These are phyloP conservation scores for Dryadomyces sulphureus DNA, from an alignment of 2,329 filamentous ascomycete species.

Conservation along the genomic window DNA sequence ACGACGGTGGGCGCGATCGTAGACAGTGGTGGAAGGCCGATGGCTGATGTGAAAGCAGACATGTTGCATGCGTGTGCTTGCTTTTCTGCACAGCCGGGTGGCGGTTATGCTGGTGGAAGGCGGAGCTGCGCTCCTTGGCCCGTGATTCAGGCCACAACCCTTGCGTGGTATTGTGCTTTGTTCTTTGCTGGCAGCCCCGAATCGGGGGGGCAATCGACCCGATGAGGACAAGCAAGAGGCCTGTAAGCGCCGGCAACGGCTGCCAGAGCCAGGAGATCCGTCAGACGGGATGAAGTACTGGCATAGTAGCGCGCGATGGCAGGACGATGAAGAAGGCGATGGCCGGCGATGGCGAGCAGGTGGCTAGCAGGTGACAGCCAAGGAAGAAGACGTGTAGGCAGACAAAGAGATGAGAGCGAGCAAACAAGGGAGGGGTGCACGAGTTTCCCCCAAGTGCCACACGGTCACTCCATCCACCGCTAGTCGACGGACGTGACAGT, in stretches of 20 bases:
- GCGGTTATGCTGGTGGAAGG: too few species aligned
- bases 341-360: background rate
- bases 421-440: conserved; percentile 1
- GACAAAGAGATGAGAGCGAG: background rate
- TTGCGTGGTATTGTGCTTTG: background rate
- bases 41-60: conserved; percentile 7
- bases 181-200: too few species aligned
- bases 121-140: conserved; percentile 1
- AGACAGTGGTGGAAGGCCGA: conserved; percentile 10
- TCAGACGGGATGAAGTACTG: conserved; percentile 4
- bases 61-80: conserved; percentile 4
- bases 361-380: background rate
- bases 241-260: conserved; percentile 6
- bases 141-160: too few species aligned
- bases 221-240: too few species aligned
- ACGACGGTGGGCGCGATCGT: conserved; percentile 5
- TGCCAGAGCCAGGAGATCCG: conserved; percentile 7
- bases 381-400: too few species aligned
- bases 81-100: background rate
- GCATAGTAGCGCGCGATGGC: conserved; percentile 8
- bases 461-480: conserved; percentile 4
- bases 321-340: background rate
- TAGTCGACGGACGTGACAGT: background rate
- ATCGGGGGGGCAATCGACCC: too few species aligned
- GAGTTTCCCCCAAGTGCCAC: conserved; percentile 1